Evolutionary conservation across 106 monocot genomes (phyloP).

Genomic region (Posidonia australis): DNA sequence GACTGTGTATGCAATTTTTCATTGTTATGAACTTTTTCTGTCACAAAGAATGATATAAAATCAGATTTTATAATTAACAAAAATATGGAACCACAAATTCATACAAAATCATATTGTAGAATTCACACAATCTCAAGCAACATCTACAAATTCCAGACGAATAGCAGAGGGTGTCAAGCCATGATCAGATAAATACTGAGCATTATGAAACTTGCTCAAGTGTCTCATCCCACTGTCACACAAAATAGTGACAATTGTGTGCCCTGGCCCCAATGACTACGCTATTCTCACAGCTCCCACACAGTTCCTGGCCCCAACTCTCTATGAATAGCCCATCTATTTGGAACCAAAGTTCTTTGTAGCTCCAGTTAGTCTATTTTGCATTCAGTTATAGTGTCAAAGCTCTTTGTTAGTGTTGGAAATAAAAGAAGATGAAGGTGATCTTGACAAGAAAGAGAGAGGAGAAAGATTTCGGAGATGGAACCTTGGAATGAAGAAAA

Average conservation of each 20-base stretch:
- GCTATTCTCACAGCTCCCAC: constrained; percentile 75
- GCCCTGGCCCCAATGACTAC: constrained; percentile 59
- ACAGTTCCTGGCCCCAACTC: constrained; percentile 93
- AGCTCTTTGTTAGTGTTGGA: too few species aligned
- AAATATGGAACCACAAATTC: neutral
- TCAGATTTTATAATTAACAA: too few species aligned
- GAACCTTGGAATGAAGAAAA: too few species aligned
- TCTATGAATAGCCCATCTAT: constrained; percentile 71
- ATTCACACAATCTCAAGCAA: neutral
- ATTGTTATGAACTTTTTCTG: too few species aligned
- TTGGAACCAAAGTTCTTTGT: constrained; percentile 57
- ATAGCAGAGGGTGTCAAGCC: constrained; percentile 54
- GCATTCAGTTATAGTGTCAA: constrained; percentile 94
- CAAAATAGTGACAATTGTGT: constrained; percentile 82
- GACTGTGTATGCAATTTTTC: too few species aligned
- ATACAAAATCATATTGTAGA: neutral
- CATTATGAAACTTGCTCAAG: constrained; percentile 83
- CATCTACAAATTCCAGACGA: constrained; percentile 53
- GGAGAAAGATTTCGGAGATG: too few species aligned
- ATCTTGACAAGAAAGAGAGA: too few species aligned
- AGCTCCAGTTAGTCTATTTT: constrained; percentile 90
- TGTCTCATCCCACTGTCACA: constrained; percentile 96
- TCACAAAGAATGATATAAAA: too few species aligned
- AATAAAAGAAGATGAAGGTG: too few species aligned
- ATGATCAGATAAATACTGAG: constrained; percentile 49